Evolutionary conservation across 192 early-diverging fungal genomes (phyloP), one percentile per base, ranked within the genome.

Genomic region (Spizellomyces punctatus): DNA sequence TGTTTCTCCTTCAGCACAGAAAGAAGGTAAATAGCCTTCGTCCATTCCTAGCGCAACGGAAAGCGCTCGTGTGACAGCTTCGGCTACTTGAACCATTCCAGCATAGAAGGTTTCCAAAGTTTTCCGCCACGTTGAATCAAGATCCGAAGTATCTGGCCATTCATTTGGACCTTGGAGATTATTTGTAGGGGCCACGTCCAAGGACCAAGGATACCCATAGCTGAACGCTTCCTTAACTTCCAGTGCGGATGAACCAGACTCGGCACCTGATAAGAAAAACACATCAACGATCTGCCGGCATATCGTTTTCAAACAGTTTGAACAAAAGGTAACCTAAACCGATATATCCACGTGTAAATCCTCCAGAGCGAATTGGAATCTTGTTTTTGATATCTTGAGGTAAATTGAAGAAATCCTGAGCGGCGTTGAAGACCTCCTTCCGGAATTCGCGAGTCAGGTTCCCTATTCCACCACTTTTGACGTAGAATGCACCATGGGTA

Each of bases 211-310:
- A 43, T 79, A 83, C 0, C 88, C 88, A 66, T 87, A 88, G 10
- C 75, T 78, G 56, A 89, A 88, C 0, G 81, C 88, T 67, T 88
- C 83, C 72, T 89, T 89, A 19, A 83, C 72, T 73, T 89, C 88
- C 21, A 82, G 76, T 7, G 78, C 78, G 6, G 74, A 43, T 3
- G 83, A 85, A 10, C 88, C 88, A 22, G 85, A 87, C 63, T 82
- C 81, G 1, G 41, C 66, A 19, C 81, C 76, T 59, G 45, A 8
- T 19, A 16, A 56, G 64, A 54, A n/a, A 19, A n/a, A 19, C 17
- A 8, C 57, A 17, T 17, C 46, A 36, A 36, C 27, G 27, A 3
- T 36, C 27, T 36, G 27, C 3, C 27, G 27, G 0, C 27, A 3
- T 36, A 36, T 36, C 27, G 27, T 36, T 36, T 36, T 36, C 12